Base-by-base conservation (phyloP, 2,329 filamentous ascomycete species). In the Fonsecaea monophora region DNA sequence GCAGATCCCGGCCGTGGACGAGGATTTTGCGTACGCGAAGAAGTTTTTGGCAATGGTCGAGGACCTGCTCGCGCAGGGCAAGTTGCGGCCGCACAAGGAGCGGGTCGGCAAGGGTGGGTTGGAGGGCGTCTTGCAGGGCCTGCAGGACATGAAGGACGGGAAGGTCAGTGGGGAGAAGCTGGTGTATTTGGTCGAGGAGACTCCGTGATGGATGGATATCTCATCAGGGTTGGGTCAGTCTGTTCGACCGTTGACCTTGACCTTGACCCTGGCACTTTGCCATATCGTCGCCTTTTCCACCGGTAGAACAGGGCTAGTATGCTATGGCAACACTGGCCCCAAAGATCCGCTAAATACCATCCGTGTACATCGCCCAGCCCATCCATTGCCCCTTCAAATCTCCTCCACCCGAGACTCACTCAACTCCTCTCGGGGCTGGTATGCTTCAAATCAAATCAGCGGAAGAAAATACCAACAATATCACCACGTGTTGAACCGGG, bases 141-240 rank as follows among this genome's bases (percentile, higher is more conserved):
- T 85, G 68, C 71, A 82, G 54, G 70, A 78, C 54, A 68, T 84
- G 71, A 81, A 77, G 74, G 73, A 78, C 25, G 79, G 77, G 1
- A 83, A 81, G 70, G 79, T 85, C 53, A 82, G 79, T 66, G 81
- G 80, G 6, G 72, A 76, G 69, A 85, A 85, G 75, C 68, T 85
- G 70, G 82, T 85, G 9, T 84, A 84, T 73, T 75, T 74, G 45
- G 74, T 82, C 57, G 50, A 34, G 5, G 70, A 73, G 59, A 71
- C 69, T 12, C 70, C 70, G 5, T 67, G 58, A 62, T 13, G 1
- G 40, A 32, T 32, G 30, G 30, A 6, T 25, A 32, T 32, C 6
- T 32, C 4, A 21, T 32, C 4, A 4, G 30, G 25, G 25, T 25
- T 25, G 25, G 25, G 25, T 25, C 25, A 25, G 2, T 25, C 25